These are phyloP conservation scores for Penicillium waksmanii DNA, from an alignment of 495 filamentous ascomycete species.

Conservation along the genomic window DNA sequence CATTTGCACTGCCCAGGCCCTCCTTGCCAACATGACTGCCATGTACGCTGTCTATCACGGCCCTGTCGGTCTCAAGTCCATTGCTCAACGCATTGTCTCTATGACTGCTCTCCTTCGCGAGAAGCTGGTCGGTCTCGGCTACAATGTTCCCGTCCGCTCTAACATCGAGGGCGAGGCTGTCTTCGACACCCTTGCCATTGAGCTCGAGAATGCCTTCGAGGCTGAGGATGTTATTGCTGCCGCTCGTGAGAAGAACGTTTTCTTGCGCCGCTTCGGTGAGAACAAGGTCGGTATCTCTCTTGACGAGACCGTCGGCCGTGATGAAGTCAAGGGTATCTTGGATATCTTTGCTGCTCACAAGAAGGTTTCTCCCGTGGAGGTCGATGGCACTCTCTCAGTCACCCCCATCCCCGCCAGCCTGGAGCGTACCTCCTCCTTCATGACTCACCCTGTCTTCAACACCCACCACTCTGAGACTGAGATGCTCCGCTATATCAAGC, in stretches of 20 bases:
- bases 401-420: slow-evolving; percentile 60
- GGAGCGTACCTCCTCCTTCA: slow-evolving; percentile 72
- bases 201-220: slow-evolving; percentile 47
- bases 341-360: slow-evolving; percentile 56
- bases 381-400: slow-evolving; percentile 52
- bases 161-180: slow-evolving; percentile 58
- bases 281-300: slow-evolving; percentile 68
- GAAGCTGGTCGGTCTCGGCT: slow-evolving; percentile 67
- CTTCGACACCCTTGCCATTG: slow-evolving; percentile 84
- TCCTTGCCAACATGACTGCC: slow-evolving; percentile 96
- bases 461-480: slow-evolving; percentile 96
- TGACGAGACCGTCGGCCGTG: slow-evolving; percentile 70
- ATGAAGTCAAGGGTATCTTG: slow-evolving; percentile 64
- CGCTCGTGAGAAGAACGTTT: slow-evolving; percentile 57
- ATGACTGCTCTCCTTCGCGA: slow-evolving; percentile 72
- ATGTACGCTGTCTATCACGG: slow-evolving; percentile 99
- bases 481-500: slow-evolving; percentile 91
- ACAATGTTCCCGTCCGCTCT: slow-evolving; percentile 58
- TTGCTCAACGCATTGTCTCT: slow-evolving; percentile 76
- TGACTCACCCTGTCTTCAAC: slow-evolving; percentile 97
- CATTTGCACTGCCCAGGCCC: slow-evolving; percentile 94
- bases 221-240: slow-evolving; percentile 55
- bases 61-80: slow-evolving; percentile 79
- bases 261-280: slow-evolving; percentile 64
- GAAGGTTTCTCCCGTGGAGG: slow-evolving; percentile 36